These are phyloP conservation scores for Mitragyna speciosa DNA, from an alignment of 257 asterid genomes.

Conservation along the genomic window DNA sequence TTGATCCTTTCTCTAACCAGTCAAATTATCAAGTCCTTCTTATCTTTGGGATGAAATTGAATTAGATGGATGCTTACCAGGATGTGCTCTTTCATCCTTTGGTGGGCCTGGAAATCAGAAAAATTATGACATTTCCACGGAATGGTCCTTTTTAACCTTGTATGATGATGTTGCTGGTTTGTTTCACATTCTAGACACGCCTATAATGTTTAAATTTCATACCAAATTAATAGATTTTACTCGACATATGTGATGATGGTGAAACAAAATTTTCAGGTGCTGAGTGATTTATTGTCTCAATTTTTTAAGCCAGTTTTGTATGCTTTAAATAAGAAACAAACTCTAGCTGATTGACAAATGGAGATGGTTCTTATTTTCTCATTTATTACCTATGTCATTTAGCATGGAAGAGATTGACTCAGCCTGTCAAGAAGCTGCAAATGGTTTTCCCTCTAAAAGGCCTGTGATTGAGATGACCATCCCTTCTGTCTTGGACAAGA, in stretches of 20 bases:
- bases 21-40: background rate
- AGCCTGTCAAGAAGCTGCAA: conserved; percentile 71
- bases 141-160: background rate
- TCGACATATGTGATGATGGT: background rate
- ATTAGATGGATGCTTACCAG: background rate
- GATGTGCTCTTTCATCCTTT: background rate
- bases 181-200: background rate
- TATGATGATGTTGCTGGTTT: background rate
- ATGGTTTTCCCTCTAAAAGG: conserved; percentile 77
- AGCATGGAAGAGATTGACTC: conserved; percentile 83
- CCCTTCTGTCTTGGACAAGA: conserved; percentile 85
- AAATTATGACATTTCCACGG: background rate
- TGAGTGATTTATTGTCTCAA: background rate
- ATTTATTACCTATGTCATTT: conserved; percentile 25
- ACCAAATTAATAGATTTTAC: background rate
- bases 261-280: background rate
- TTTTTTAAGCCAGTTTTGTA: background rate
- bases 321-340: too few relatives aligned
- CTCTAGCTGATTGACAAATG: conserved; percentile 2
- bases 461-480: conserved; percentile 98
- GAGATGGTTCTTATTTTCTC: background rate
- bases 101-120: background rate
- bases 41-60: background rate
- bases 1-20: background rate
- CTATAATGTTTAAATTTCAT: background rate